A percentile compares a stretch with the other conserved stretches of the same genome.
Evolutionary conservation across 805 yeast genomes (phyloP).

Genomic region (Hanseniaspora singularis): DNA sequence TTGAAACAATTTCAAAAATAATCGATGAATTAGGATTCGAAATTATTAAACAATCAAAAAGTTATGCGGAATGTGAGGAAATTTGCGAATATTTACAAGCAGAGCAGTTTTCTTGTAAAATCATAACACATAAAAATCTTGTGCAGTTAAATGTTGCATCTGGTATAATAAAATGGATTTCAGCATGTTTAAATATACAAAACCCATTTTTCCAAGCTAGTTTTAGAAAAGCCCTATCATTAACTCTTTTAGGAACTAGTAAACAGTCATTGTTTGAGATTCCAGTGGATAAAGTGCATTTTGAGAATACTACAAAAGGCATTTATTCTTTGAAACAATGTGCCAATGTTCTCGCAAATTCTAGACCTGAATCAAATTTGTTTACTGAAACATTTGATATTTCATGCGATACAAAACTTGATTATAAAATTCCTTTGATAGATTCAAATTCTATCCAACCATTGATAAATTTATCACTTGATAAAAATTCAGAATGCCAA

Average conservation of each 20-base stretch:
- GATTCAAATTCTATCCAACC: not conserved
- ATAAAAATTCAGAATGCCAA: conserved; percentile 17
- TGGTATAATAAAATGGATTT: conserved; percentile 41
- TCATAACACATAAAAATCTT: conserved; percentile 3
- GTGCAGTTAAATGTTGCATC: conserved; percentile 9
- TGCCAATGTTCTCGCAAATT: not conserved
- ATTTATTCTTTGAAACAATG: not conserved
- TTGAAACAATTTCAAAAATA: not conserved
- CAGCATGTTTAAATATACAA: conserved; percentile 31
- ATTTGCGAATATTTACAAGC: not conserved
- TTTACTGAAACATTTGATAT: not conserved
- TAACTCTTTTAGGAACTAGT: conserved; percentile 22
- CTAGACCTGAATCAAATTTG: not conserved
- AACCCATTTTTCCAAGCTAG: conserved; percentile 30
- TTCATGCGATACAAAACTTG: not conserved
- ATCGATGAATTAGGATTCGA: conserved; percentile 5
- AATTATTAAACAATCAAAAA: not conserved
- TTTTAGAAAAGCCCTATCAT: conserved; percentile 31
- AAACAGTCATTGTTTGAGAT: not conserved
- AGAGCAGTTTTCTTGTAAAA: conserved; percentile 3
- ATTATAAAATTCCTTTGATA: not conserved
- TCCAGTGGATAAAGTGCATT: not conserved
- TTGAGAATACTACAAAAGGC: not conserved
- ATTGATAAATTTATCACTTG: not conserved
- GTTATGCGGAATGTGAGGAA: not conserved